Evolutionary conservation across 306 rosid genomes (phyloP).

Genomic region (Rosa multiflora): DNA sequence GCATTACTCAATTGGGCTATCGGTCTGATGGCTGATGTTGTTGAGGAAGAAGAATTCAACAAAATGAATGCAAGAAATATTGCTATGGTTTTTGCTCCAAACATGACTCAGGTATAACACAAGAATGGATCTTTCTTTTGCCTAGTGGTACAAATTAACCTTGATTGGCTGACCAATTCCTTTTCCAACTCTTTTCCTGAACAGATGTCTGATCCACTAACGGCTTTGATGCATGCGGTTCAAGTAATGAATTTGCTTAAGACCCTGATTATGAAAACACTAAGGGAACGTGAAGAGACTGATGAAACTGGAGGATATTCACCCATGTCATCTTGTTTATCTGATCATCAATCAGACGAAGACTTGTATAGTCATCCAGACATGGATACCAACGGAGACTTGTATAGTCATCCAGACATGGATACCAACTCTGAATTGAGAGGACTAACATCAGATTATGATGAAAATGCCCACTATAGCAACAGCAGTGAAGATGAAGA

Average conservation of each 20-base stretch:
- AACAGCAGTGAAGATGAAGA: slow-evolving; percentile 52
- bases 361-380: no score
- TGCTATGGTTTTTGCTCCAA: slow-evolving; percentile 98
- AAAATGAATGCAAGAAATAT: slow-evolving; percentile 96
- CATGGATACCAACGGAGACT: no score
- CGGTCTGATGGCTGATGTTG: slow-evolving; percentile 97
- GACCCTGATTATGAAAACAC: slow-evolving; percentile 73
- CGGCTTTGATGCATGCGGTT: slow-evolving; percentile 98
- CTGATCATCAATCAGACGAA: slow-evolving; percentile 55
- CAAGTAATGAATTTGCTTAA: slow-evolving; percentile 98
- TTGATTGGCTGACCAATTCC: not conserved
- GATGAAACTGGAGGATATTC: slow-evolving; percentile 61
- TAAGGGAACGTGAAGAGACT: slow-evolving; percentile 74
- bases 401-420: slow-evolving; percentile 74
- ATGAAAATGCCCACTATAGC: slow-evolving; percentile 43
- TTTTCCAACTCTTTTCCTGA: slow-evolving; percentile 5
- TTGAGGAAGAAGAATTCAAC: slow-evolving; percentile 81
- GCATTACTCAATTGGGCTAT: slow-evolving; percentile 84
- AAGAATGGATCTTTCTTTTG: not conserved
- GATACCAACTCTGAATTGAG: slow-evolving; percentile 59
- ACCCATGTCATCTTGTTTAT: slow-evolving; percentile 71
- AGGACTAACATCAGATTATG: slow-evolving; percentile 48
- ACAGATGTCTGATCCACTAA: slow-evolving; percentile 98
- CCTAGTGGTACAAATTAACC: not conserved
- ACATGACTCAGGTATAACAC: slow-evolving; percentile 81